Evolutionary conservation across 2,329 filamentous ascomycete species (phyloP).

Genomic region (Xylaria arbuscula): DNA sequence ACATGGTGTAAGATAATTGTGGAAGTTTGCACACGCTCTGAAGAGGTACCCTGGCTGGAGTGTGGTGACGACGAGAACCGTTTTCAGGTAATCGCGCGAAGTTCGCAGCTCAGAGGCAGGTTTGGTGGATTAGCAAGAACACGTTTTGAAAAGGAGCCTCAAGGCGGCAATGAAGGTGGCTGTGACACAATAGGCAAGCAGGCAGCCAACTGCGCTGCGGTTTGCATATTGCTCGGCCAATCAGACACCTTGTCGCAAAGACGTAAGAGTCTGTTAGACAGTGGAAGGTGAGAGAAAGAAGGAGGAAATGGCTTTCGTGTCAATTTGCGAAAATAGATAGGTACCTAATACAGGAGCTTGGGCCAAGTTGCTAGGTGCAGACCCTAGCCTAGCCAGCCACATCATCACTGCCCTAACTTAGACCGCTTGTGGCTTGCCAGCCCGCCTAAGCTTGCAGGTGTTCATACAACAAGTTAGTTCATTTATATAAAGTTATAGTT

Average conservation of each 20-base stretch:
- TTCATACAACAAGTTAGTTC: no score
- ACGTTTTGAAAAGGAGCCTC: constrained; percentile 40
- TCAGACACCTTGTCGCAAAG: constrained; percentile 33
- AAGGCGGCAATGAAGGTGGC: constrained; percentile 40
- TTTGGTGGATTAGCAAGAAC: constrained; percentile 28
- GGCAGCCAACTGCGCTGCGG: constrained; percentile 43
- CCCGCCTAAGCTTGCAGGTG: no score
- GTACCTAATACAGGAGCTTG: constrained; percentile 25
- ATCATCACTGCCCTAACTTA: constrained; percentile 25
- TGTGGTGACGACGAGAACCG: constrained; percentile 9
- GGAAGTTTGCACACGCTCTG: constrained; percentile 1
- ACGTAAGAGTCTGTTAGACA: constrained; percentile 15
- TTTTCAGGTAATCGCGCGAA: constrained; percentile 16
- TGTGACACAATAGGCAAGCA: constrained; percentile 43
- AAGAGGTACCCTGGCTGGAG: constrained; percentile 1
- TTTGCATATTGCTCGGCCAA: constrained; percentile 48
- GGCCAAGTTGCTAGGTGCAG: constrained; percentile 4
- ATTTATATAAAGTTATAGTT: no score
- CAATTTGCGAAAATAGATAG: constrained; percentile 36
- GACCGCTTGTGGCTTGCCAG: constrained; percentile 15
- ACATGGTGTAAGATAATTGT: constrained; percentile 47
- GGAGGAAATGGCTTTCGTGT: constrained; percentile 38
- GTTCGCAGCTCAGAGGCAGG: constrained; percentile 13
- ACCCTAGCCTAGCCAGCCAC: background rate
- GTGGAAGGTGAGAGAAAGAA: constrained; percentile 38